A percentile compares a stretch with the other conserved stretches of the same genome.
Conservation (phyloP, 2,329 filamentous ascomycete species). For the Zymoseptoria ardabiliae region DNA sequence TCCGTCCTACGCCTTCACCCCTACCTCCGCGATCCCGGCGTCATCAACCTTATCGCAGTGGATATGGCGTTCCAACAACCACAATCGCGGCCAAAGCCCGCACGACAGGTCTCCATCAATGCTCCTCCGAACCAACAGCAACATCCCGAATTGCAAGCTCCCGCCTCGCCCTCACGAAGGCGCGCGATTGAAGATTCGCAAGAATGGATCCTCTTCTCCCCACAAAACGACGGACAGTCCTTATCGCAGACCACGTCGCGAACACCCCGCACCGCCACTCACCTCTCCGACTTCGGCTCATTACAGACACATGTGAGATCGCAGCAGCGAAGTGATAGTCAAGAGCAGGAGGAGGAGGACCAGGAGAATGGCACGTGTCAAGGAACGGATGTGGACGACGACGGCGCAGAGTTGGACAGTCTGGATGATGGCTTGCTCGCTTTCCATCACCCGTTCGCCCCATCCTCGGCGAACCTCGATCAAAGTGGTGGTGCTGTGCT, state of each 20-base stretch:
- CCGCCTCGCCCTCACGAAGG: slow-evolving; percentile 34
- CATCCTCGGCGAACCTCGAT: slow-evolving; percentile 43
- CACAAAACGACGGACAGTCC: slow-evolving; percentile 52
- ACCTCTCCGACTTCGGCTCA: slow-evolving; percentile 73
- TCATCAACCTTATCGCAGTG: not conserved
- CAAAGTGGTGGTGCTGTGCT: slow-evolving; percentile 62
- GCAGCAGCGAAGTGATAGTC: slow-evolving; percentile 28
- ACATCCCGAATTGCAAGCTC: slow-evolving; percentile 9
- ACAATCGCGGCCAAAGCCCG: slow-evolving; percentile 14
- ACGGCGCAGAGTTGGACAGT: slow-evolving; percentile 79
- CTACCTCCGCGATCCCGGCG: not conserved
- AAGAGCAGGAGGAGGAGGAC: slow-evolving; percentile 38
- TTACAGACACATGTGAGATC: slow-evolving; percentile 62
- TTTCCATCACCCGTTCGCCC: slow-evolving; percentile 57
- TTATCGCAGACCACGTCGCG: slow-evolving; percentile 57
- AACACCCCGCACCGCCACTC: slow-evolving; percentile 61
- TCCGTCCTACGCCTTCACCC: not conserved
- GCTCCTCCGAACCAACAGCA: slow-evolving; percentile 4
- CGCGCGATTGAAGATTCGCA: slow-evolving; percentile 62
- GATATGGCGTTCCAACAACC: slow-evolving; percentile 21
- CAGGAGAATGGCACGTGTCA: slow-evolving; percentile 35
- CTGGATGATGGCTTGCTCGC: slow-evolving; percentile 86
- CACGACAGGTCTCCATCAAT: slow-evolving; percentile 13
- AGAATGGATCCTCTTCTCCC: slow-evolving; percentile 93
- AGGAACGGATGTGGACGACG: slow-evolving; percentile 41